Percentiles rank a stretch among this genome's conserved stretches.
These are phyloP conservation scores for Fusarium tjaetaba DNA, from an alignment of 2,329 filamentous ascomycete species.

Conservation along the genomic window DNA sequence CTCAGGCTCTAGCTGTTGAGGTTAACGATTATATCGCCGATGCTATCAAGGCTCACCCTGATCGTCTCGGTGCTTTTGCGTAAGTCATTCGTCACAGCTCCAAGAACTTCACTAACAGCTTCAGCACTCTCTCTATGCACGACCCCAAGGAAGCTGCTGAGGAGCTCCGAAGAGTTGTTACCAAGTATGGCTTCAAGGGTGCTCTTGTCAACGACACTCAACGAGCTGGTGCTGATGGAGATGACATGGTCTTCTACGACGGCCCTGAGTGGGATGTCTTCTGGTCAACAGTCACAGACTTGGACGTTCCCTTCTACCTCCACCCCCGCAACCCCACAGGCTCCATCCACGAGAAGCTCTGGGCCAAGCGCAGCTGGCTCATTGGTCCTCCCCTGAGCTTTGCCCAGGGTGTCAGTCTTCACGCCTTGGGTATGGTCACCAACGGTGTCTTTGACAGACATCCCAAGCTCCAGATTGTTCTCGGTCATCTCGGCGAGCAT, in stretches of 20 bases:
- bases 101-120: background rate
- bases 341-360: slow-evolving; percentile 66
- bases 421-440: slow-evolving; percentile 62
- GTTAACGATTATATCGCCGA: slow-evolving; percentile 55
- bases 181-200: slow-evolving; percentile 69
- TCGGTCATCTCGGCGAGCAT: slow-evolving; percentile 61
- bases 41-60: slow-evolving; percentile 50
- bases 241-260: slow-evolving; percentile 73
- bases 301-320: slow-evolving; percentile 72
- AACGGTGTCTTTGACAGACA: slow-evolving; percentile 62
- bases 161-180: slow-evolving; percentile 64
- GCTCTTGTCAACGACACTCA: slow-evolving; percentile 71
- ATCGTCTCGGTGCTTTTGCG: slow-evolving; percentile 60
- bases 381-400: slow-evolving; percentile 69
- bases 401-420: slow-evolving; percentile 67
- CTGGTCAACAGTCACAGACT: slow-evolving; percentile 66
- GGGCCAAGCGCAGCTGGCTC: slow-evolving; percentile 67
- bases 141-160: slow-evolving; percentile 59
- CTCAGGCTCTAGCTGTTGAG: slow-evolving; percentile 54
- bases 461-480: slow-evolving; percentile 56
- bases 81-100: slow-evolving; percentile 26
- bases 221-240: slow-evolving; percentile 65
- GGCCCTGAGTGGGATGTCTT: slow-evolving; percentile 68
- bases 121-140: slow-evolving; percentile 62
- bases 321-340: slow-evolving; percentile 69